Conservation (phyloP, 148 eudicot species). For the Talinum fruticosum region DNA sequence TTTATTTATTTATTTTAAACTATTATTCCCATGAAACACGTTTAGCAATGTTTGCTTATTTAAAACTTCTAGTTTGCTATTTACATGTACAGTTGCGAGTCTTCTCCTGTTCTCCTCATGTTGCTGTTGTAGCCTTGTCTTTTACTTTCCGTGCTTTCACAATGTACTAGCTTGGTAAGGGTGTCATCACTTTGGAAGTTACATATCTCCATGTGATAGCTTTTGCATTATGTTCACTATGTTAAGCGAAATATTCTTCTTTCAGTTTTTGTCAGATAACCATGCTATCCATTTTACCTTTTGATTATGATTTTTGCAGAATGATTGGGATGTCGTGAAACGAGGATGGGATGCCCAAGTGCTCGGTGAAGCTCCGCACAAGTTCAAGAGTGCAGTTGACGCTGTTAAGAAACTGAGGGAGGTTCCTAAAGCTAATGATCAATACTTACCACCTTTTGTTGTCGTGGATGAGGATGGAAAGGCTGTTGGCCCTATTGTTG, state of each 20-base stretch:
- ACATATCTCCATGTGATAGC: neutral
- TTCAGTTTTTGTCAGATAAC: neutral
- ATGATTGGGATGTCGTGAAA: conserved; percentile 90
- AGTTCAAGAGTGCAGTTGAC: conserved; percentile 65
- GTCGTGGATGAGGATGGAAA: conserved; percentile 76
- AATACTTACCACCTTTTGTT: conserved; percentile 84
- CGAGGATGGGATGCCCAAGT: conserved; percentile 99
- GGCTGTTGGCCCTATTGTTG: conserved; percentile 85
- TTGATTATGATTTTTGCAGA: conserved; percentile 52
- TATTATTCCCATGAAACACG: no score
- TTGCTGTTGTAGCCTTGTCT: neutral
- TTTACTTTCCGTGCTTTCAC: neutral
- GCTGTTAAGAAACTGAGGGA: conserved; percentile 80
- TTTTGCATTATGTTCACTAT: neutral
- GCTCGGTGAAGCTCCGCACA: conserved; percentile 93
- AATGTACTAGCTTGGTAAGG: neutral
- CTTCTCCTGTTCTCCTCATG: neutral
- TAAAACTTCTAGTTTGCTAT: no score
- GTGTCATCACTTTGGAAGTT: neutral
- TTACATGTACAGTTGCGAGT: neutral
- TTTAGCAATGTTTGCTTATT: no score
- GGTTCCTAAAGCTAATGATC: conserved; percentile 60
- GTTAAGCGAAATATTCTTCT: neutral
- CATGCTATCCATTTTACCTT: conserved; percentile 3
- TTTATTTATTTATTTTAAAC: no score